phyloP scores from a whole-genome alignment of 164 flowering plant species.

The Piper longum region DNA sequence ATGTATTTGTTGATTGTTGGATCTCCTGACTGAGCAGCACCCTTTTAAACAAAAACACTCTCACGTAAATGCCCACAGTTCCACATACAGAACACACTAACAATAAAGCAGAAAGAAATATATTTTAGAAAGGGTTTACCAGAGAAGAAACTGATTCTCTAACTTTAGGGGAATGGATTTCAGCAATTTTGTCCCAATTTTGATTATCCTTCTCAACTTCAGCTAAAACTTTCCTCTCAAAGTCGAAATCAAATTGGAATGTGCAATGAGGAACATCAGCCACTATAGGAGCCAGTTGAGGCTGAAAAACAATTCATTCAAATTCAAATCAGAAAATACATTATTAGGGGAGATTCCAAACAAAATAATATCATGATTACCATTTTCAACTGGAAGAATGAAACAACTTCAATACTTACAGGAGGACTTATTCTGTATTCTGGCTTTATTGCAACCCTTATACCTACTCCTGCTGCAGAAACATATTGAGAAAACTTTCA shows the following conservation, averaged over 20 bases:
- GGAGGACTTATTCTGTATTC: constrained; percentile 74
- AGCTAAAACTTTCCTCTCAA: constrained; percentile 60
- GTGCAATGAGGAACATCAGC: constrained; percentile 75
- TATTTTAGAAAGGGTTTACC: constrained; percentile 15
- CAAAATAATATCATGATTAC: neutral
- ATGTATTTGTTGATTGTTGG: constrained; percentile 58
- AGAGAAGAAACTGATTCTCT: constrained; percentile 27
- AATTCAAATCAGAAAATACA: neutral
- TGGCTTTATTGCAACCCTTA: constrained; percentile 61
- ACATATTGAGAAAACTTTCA: neutral
- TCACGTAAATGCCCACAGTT: neutral
- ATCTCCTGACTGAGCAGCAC: constrained; percentile 28
- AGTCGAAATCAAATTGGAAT: constrained; percentile 76
- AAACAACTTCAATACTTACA: constrained; percentile 20
- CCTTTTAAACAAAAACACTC: constrained; percentile 17
- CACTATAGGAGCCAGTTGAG: constrained; percentile 44
- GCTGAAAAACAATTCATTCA: constrained; percentile 30
- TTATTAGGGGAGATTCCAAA: neutral
- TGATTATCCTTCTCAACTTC: constrained; percentile 71
- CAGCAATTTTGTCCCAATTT: constrained; percentile 66
- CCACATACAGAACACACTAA: neutral
- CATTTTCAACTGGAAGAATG: neutral
- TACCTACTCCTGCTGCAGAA: constrained; percentile 61
- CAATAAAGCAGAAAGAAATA: neutral
- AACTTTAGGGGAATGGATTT: constrained; percentile 40